Conservation (phyloP, 2,329 filamentous ascomycete species). For the Arthroderma uncinatum region DNA sequence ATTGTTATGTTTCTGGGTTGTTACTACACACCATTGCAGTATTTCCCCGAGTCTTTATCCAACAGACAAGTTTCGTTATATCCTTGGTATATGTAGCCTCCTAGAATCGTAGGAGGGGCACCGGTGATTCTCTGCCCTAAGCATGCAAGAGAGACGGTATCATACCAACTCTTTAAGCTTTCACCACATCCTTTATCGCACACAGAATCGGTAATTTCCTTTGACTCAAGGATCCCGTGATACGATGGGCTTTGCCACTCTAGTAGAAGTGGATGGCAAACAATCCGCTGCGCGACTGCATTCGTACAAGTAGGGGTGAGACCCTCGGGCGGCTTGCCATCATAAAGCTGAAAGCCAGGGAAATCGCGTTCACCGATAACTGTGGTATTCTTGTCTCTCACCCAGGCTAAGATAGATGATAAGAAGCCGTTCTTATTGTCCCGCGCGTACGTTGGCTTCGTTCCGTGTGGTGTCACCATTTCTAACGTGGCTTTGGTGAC, state of each 20-base stretch:
- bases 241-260: background rate
- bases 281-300: background rate
- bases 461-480: slow-evolving; percentile 16
- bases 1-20: background rate
- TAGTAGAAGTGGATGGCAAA: background rate
- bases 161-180: slow-evolving; percentile 12
- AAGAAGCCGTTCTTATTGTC: slow-evolving; percentile 18
- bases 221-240: slow-evolving; percentile 9
- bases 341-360: background rate
- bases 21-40: slow-evolving; percentile 11
- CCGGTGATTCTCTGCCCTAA: background rate
- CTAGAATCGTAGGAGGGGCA: slow-evolving; percentile 3
- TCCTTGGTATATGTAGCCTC: slow-evolving; percentile 12
- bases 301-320: background rate
- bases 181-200: slow-evolving; percentile 13
- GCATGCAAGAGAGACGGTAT: slow-evolving; percentile 10
- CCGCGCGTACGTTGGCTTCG: slow-evolving; percentile 10
- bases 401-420: slow-evolving; percentile 19
- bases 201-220: slow-evolving; percentile 12
- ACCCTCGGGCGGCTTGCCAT: background rate
- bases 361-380: slow-evolving; percentile 9
- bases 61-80: slow-evolving; percentile 17
- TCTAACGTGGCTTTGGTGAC: slow-evolving; percentile 12
- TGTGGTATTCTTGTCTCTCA: slow-evolving; percentile 9
- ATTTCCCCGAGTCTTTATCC: slow-evolving; percentile 12